Evolutionary conservation across 129 eudicot genomes (phyloP).

Genomic region (Solidago caesia): DNA sequence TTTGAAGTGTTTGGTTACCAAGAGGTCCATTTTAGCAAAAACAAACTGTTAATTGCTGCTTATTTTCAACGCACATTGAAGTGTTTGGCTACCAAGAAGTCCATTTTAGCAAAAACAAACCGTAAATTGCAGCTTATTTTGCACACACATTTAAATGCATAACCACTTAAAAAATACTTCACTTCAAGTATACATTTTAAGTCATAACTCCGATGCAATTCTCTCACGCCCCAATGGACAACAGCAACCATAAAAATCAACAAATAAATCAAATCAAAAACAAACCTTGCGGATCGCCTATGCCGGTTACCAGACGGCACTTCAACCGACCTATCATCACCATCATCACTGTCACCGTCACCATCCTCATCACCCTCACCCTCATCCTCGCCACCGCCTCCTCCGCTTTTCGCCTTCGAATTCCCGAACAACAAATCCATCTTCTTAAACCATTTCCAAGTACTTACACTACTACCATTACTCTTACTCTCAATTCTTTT

Average conservation of each 20-base stretch:
- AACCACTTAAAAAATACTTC: too few species aligned
- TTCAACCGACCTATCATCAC: conserved; percentile 32
- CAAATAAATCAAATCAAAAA: not conserved
- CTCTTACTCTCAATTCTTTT: conserved; percentile 36
- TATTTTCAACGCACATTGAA: too few species aligned
- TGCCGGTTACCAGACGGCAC: conserved; percentile 16
- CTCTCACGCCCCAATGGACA: too few species aligned
- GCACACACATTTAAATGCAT: too few species aligned
- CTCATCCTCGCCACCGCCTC: not conserved
- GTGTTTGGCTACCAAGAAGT: too few species aligned
- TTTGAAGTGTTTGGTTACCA: too few species aligned
- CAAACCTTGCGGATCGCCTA: conserved; percentile 41
- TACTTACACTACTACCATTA: conserved; percentile 25
- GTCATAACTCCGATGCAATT: too few species aligned
- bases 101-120: too few species aligned
- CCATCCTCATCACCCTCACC: not conserved
- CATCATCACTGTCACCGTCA: not conserved
- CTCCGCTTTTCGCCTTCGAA: not conserved
- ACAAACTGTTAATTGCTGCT: too few species aligned
- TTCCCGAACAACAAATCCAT: conserved; percentile 31
- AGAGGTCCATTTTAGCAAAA: too few species aligned
- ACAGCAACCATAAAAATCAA: not conserved
- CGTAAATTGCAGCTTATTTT: too few species aligned
- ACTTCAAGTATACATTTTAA: too few species aligned
- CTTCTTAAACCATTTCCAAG: conserved; percentile 37